phyloP scores from a whole-genome alignment of 805 yeast genomes.

The Cyberlindnera veronae region DNA sequence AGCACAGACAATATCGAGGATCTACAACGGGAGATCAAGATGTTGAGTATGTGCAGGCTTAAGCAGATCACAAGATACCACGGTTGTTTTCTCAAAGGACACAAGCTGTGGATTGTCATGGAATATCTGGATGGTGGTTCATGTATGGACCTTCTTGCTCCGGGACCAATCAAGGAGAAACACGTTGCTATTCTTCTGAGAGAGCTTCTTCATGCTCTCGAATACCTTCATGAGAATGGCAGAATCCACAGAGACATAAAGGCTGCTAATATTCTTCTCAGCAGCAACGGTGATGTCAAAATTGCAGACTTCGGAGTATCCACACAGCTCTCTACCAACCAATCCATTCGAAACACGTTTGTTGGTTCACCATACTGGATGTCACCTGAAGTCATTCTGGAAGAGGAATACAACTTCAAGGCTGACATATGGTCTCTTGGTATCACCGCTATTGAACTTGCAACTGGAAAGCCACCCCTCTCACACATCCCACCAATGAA shows the following conservation, averaged over 20 bases:
- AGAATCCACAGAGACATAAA: slow-evolving; percentile 91
- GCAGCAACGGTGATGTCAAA: slow-evolving; percentile 70
- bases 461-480: slow-evolving; percentile 97
- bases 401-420: slow-evolving; percentile 78
- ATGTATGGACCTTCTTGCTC: slow-evolving; percentile 64
- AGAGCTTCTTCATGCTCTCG: slow-evolving; percentile 70
- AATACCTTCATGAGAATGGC: slow-evolving; percentile 69
- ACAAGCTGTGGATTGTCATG: slow-evolving; percentile 93
- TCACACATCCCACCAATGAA: slow-evolving; percentile 57
- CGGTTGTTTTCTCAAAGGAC: slow-evolving; percentile 80
- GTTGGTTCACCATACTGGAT: slow-evolving; percentile 95
- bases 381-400: slow-evolving; percentile 97
- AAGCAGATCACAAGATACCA: slow-evolving; percentile 87
- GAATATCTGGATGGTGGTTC: slow-evolving; percentile 97
- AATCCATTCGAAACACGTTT: slow-evolving; percentile 60
- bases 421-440: slow-evolving; percentile 99
- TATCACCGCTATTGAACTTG: slow-evolving; percentile 87
- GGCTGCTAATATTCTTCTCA: slow-evolving; percentile 83
- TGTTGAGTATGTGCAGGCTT: slow-evolving; percentile 73
- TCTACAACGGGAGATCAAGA: slow-evolving; percentile 87
- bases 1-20: slow-evolving; percentile 88
- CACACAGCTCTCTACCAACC: slow-evolving; percentile 66
- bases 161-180: slow-evolving; percentile 87
- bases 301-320: slow-evolving; percentile 97
- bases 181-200: slow-evolving; percentile 75